Conservation (phyloP, 768 basidiomycete genomes). For the Lyophyllum atratum region DNA sequence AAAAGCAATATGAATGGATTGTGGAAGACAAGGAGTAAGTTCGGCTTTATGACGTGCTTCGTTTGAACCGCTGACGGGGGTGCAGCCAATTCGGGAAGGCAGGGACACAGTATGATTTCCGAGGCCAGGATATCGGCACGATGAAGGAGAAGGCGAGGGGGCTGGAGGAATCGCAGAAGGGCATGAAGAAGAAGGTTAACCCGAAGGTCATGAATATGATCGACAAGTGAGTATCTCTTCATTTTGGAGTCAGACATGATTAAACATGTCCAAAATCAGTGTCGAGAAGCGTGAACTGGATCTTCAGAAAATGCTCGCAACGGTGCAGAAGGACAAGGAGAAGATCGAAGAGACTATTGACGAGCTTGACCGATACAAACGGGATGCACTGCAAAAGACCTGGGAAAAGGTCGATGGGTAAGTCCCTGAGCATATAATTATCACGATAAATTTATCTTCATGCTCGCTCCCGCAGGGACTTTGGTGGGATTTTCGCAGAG, state of each 20-base stretch:
- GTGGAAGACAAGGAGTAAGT: slow-evolving; percentile 82
- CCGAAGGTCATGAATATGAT: slow-evolving; percentile 96
- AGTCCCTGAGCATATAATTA: slow-evolving; percentile 26
- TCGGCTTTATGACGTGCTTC: background rate
- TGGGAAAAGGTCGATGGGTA: slow-evolving; percentile 96
- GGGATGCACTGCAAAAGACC: slow-evolving; percentile 89
- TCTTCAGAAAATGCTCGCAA: slow-evolving; percentile 86
- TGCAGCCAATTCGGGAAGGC: slow-evolving; percentile 80
- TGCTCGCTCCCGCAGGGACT: slow-evolving; percentile 56
- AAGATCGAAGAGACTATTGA: slow-evolving; percentile 95
- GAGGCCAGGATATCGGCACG: slow-evolving; percentile 56
- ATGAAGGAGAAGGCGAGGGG: slow-evolving; percentile 69
- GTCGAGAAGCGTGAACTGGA: slow-evolving; percentile 91
- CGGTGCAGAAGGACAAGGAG: slow-evolving; percentile 87
- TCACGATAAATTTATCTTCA: background rate
- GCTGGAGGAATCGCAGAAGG: slow-evolving; percentile 75
- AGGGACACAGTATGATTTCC: slow-evolving; percentile 83
- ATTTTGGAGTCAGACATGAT: background rate
- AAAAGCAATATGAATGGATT: slow-evolving; percentile 89
- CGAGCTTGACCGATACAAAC: slow-evolving; percentile 92
- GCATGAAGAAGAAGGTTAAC: slow-evolving; percentile 95
- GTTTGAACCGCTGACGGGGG: background rate
- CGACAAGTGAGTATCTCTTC: slow-evolving; percentile 63
- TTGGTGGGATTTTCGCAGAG: slow-evolving; percentile 95
- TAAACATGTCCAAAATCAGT: slow-evolving; percentile 37